Conservation (phyloP, 495 filamentous ascomycete species). For the Penicillium daleae region DNA sequence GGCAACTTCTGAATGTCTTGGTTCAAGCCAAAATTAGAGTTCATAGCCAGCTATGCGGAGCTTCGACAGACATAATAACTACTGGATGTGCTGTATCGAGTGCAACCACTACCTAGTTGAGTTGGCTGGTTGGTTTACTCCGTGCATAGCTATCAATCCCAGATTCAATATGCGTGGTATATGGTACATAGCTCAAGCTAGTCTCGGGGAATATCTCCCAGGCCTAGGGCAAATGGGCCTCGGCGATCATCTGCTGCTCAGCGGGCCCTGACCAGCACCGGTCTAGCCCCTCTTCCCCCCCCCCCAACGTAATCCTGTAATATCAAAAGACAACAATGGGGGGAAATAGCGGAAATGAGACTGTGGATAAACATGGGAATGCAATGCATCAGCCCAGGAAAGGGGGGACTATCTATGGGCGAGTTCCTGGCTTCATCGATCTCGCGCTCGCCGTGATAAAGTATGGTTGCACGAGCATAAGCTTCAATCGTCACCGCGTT, state of each 20-base stretch:
- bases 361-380: not conserved
- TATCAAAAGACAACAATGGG: not conserved
- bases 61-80: not conserved
- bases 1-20: conserved; percentile 35
- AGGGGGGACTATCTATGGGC: conserved; percentile 1
- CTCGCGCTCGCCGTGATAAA: not conserved
- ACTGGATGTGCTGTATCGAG: not conserved
- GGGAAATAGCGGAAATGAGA: not conserved
- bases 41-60: not conserved
- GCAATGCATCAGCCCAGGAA: not conserved
- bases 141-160: conserved; percentile 1
- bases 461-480: not conserved
- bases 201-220: too few relatives aligned
- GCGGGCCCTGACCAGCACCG: not conserved
- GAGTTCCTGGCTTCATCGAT: not conserved
- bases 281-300: too few relatives aligned
- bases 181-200: conserved; percentile 8
- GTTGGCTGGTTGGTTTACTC: not conserved
- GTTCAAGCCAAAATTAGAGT: not conserved
- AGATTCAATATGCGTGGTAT: not conserved
- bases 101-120: not conserved
- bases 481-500: not conserved
- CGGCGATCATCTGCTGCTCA: not conserved
- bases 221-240: conserved; percentile 1
- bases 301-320: not conserved